Conservation (phyloP, 2,329 filamentous ascomycete genomes). For the Trichoderma sp. region DNA sequence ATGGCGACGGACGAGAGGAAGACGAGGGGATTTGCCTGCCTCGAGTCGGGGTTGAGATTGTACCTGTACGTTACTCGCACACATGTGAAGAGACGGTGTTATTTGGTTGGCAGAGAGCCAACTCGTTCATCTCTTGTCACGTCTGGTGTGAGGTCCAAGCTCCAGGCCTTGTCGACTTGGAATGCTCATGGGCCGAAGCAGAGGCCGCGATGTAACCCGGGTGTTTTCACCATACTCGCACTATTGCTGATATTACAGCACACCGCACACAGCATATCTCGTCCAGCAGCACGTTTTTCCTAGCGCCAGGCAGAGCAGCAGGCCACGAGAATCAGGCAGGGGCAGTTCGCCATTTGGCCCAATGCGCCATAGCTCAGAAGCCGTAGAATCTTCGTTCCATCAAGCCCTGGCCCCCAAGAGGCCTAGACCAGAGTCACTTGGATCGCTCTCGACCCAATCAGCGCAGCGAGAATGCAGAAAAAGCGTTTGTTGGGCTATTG, state of each 20-base stretch:
- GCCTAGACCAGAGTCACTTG: neutral
- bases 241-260: neutral
- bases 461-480: neutral
- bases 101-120: neutral
- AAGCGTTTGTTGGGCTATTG: neutral
- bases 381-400: conserved; percentile 4
- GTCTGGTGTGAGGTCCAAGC: neutral
- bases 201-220: neutral
- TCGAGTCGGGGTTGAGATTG: neutral
- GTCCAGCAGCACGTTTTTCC: neutral
- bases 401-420: neutral
- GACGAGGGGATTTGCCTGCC: neutral
- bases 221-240: neutral
- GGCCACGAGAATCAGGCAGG: neutral
- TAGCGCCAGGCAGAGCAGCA: neutral
- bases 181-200: neutral
- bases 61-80: neutral
- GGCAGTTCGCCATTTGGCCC: neutral
- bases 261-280: conserved; percentile 3
- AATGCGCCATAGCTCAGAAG: neutral
- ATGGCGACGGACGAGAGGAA: conserved; percentile 11
- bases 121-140: neutral
- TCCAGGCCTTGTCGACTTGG: neutral
- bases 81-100: neutral
- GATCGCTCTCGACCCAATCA: neutral